Evolutionary conservation across 805 yeast genomes (phyloP).

Genomic region (Kuraishia cidri): DNA sequence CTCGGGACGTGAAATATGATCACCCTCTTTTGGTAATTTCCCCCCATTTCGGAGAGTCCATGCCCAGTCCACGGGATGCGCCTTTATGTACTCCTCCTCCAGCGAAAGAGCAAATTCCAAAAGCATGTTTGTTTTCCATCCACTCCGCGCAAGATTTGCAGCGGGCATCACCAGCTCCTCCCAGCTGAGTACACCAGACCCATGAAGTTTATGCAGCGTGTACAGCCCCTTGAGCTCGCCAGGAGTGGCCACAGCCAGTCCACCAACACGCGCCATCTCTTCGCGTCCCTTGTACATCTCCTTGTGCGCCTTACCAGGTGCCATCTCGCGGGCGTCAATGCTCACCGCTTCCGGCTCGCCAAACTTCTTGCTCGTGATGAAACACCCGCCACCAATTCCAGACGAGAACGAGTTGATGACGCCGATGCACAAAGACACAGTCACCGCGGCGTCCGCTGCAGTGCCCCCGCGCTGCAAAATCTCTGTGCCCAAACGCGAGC

Average conservation of each 20-base stretch:
- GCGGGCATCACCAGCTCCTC: constrained; percentile 68
- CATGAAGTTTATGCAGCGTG: constrained; percentile 46
- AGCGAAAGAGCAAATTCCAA: constrained; percentile 30
- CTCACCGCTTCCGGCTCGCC: constrained; percentile 40
- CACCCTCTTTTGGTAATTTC: constrained; percentile 40
- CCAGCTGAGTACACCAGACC: constrained; percentile 72
- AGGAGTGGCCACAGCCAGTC: constrained; percentile 83
- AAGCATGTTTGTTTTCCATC: constrained; percentile 47
- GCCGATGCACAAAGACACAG: constrained; percentile 85
- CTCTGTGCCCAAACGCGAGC: constrained; percentile 54
- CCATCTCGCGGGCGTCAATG: constrained; percentile 85
- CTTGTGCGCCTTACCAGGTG: constrained; percentile 55
- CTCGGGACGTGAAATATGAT: constrained; percentile 45
- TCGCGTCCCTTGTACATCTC: constrained; percentile 54
- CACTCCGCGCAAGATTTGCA: constrained; percentile 49
- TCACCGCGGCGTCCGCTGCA: constrained; percentile 92
- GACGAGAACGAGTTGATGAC: constrained; percentile 73
- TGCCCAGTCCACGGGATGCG: constrained; percentile 39
- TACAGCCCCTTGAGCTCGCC: constrained; percentile 88
- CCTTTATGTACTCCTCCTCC: constrained; percentile 22
- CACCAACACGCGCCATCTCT: constrained; percentile 59
- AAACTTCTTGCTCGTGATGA: constrained; percentile 37
- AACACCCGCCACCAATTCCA: constrained; percentile 96
- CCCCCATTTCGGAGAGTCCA: constrained; percentile 33
- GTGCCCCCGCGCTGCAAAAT: constrained; percentile 54